Base-by-base conservation (phyloP, 2,329 filamentous ascomycete species). In the Colletotrichum chrysophilum region DNA sequence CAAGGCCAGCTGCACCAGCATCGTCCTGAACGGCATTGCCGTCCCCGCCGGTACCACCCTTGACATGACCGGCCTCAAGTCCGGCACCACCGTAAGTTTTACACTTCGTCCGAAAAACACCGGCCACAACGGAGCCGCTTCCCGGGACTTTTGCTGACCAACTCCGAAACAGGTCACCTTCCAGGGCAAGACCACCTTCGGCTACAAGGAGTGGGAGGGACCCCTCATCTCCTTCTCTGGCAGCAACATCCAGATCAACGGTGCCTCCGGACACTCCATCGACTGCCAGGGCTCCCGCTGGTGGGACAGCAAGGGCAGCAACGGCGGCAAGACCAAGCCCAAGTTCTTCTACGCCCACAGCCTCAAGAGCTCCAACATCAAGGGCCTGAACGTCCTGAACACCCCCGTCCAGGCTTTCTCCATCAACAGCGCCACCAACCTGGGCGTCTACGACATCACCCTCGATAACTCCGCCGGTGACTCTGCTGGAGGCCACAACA, bases 111-210 rank as follows among this genome's bases (percentile, higher is more conserved):
- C 21, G 13, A 36, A 26, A 0, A 13, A 48, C 0, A 16, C 14
- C n/a, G 32, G 32, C 34, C 14, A 2, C 32, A 13, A 52, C 43
- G 6, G 43, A 21, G 43, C 43, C 43, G n/a, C 32, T 38, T 30
- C 6, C 12, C 14, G n/a, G 7, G 16, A 16, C 21, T 18, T 21
- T 52, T 16, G 87, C 73, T 61, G 26, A 79, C 65, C 76, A 16
- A 5, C 71, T 56, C n/a, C 69, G 52, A 72, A 34, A 56, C 30
- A 74, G 77, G 88, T 94, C 77, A 90, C 89, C 78, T 94, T 94
- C 83, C 83, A 90, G 73, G 93, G 93, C 58, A 90, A 87, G 16
- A 94, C 93, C n/a, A 91, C 89, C 70, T 94, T 93, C 80, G 92
- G 87, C 24, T 94, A 93, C 84, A 86, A 90, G 77, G 89, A 93